phyloP scores from a whole-genome alignment of 805 yeast species.

The Metschnikowia lunata region DNA sequence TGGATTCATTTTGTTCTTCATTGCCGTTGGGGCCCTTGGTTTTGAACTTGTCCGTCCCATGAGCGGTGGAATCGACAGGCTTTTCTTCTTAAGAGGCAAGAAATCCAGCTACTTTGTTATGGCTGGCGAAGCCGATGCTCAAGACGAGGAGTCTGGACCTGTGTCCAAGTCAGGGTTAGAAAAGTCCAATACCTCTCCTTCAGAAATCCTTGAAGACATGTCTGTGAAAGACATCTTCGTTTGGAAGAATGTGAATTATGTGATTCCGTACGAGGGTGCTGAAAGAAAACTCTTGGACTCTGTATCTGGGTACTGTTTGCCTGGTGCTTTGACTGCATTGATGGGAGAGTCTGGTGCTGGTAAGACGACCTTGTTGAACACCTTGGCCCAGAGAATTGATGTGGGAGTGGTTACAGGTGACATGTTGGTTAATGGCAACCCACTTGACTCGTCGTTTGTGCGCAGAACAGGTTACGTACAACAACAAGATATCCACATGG shows the following conservation, averaged over 20 bases:
- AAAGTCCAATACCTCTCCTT: slow-evolving; percentile 3
- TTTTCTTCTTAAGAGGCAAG: slow-evolving; percentile 26
- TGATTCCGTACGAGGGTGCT: slow-evolving; percentile 45
- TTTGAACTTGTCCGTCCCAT: slow-evolving; percentile 26
- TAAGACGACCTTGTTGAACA: slow-evolving; percentile 53
- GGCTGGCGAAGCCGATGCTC: slow-evolving; percentile 10
- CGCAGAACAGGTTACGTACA: slow-evolving; percentile 58
- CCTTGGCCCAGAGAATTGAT: slow-evolving; percentile 49
- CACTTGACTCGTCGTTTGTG: slow-evolving; percentile 46
- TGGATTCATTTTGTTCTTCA: slow-evolving; percentile 22
- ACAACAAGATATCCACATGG: slow-evolving; percentile 54
- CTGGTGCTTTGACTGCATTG: slow-evolving; percentile 55
- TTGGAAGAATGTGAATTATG: slow-evolving; percentile 61
- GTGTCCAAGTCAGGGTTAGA: slow-evolving; percentile 5
- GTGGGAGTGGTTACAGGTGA: slow-evolving; percentile 57
- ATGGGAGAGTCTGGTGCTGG: slow-evolving; percentile 69
- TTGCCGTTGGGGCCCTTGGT: slow-evolving; percentile 22
- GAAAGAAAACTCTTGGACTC: slow-evolving; percentile 33
- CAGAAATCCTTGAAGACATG: slow-evolving; percentile 13
- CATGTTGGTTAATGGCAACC: slow-evolving; percentile 52
- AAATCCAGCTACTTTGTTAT: slow-evolving; percentile 17
- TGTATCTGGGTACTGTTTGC: slow-evolving; percentile 33
- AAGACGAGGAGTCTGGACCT: slow-evolving; percentile 17
- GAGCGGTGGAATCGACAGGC: slow-evolving; percentile 30
- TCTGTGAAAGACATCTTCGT: slow-evolving; percentile 23